These are phyloP conservation scores for Talaromyces liani DNA, from an alignment of 495 filamentous ascomycete genomes.

Conservation along the genomic window DNA sequence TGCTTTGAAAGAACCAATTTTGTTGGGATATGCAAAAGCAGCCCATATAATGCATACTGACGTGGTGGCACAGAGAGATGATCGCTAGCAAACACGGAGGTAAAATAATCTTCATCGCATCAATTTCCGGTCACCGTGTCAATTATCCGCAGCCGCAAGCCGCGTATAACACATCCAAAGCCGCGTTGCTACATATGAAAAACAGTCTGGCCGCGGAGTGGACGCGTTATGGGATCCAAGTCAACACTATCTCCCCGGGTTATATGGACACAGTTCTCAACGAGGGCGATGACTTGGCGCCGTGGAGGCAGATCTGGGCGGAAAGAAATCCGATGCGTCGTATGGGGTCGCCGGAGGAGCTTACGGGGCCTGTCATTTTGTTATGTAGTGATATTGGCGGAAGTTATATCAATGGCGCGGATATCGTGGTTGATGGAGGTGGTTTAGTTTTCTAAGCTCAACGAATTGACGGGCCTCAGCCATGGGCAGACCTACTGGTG, in stretches of 20 bases:
- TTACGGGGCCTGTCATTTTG: conserved; percentile 60
- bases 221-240: conserved; percentile 54
- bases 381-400: conserved; percentile 51
- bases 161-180: conserved; percentile 38
- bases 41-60: not conserved
- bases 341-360: conserved; percentile 58
- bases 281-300: conserved; percentile 51
- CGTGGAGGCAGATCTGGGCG: conserved; percentile 48
- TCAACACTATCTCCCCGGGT: conserved; percentile 64
- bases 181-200: conserved; percentile 26
- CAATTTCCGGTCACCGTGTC: conserved; percentile 55
- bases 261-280: conserved; percentile 83
- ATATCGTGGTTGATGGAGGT: conserved; percentile 52
- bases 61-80: conserved; percentile 18
- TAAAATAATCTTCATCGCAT: conserved; percentile 56
- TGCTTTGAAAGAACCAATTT: not conserved
- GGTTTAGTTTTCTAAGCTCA: not conserved
- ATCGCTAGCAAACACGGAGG: conserved; percentile 35
- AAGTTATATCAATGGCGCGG: conserved; percentile 60
- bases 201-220: conserved; percentile 34
- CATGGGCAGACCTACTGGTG: too few relatives aligned
- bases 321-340: conserved; percentile 59
- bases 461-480: not conserved
- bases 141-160: conserved; percentile 39
- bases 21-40: not conserved